A percentile compares a stretch with the other conserved stretches of the same genome.
These are phyloP conservation scores for Arthroderma sp. DNA, from an alignment of 2,329 filamentous ascomycete species.

Conservation along the genomic window DNA sequence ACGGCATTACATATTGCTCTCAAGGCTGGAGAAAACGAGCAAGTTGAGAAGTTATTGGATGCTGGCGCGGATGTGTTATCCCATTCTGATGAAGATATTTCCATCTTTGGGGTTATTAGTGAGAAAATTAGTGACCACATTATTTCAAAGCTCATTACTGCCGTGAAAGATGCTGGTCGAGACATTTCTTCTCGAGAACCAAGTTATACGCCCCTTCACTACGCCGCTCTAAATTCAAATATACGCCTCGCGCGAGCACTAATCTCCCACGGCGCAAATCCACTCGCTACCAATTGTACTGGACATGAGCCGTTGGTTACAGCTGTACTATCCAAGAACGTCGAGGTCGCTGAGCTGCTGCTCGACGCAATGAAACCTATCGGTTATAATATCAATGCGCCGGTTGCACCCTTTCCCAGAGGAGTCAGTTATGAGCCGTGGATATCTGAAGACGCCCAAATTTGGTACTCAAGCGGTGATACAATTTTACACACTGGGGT, in stretches of 20 bases:
- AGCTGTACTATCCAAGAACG: neutral
- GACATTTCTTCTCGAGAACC: neutral
- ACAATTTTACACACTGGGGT: neutral
- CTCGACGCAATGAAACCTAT: neutral
- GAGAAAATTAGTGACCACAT: neutral
- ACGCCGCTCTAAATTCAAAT: neutral
- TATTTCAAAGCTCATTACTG: neutral
- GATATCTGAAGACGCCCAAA: neutral
- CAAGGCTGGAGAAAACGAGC: neutral
- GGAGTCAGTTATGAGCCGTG: neutral
- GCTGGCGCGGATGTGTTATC: neutral
- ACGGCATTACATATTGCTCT: neutral
- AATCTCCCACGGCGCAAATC: neutral
- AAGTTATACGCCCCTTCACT: neutral
- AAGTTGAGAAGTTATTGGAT: neutral
- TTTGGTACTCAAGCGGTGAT: neutral
- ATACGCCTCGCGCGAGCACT: neutral
- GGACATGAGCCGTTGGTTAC: neutral
- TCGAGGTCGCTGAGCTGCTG: neutral
- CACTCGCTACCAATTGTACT: neutral
- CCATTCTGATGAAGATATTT: neutral
- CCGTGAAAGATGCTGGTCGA: neutral
- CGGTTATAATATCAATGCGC: neutral
- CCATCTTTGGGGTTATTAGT: neutral
- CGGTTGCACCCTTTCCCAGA: neutral